Evolutionary conservation across 805 yeast species (phyloP).

Genomic region (Tetrapisispora fleetii): DNA sequence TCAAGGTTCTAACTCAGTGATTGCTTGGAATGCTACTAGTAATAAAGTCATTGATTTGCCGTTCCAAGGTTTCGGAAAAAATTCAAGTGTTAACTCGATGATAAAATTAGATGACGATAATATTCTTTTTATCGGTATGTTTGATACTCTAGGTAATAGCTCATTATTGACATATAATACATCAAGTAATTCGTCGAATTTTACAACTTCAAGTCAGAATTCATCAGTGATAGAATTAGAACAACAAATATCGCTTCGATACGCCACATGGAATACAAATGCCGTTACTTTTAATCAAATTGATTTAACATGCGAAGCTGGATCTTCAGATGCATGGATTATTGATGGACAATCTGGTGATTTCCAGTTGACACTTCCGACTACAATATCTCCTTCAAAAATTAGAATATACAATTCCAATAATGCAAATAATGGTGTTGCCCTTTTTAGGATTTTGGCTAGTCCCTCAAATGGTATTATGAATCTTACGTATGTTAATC

Average conservation of each 20-base stretch:
- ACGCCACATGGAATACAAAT: slow-evolving; percentile 43
- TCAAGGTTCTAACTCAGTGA: slow-evolving; percentile 35
- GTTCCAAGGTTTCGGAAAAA: slow-evolving; percentile 66
- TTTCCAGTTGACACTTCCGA: slow-evolving; percentile 53
- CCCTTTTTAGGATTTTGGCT: slow-evolving; percentile 63
- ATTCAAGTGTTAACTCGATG: slow-evolving; percentile 55
- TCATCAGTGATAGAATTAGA: slow-evolving; percentile 37
- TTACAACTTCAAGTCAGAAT: slow-evolving; percentile 23
- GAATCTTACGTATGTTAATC: slow-evolving; percentile 83
- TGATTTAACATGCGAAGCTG: slow-evolving; percentile 49
- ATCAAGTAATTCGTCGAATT: slow-evolving; percentile 27
- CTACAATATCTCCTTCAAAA: slow-evolving; percentile 53
- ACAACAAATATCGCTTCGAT: slow-evolving; percentile 49
- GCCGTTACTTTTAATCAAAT: slow-evolving; percentile 28
- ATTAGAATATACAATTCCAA: slow-evolving; percentile 59
- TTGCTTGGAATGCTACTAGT: slow-evolving; percentile 47
- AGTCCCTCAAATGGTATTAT: slow-evolving; percentile 79
- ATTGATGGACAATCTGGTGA: slow-evolving; percentile 45
- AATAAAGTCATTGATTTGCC: slow-evolving; percentile 40
- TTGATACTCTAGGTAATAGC: slow-evolving; percentile 49
- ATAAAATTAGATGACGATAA: slow-evolving; percentile 37
- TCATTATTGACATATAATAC: slow-evolving; percentile 24
- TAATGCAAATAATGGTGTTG: slow-evolving; percentile 35
- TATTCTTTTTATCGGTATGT: slow-evolving; percentile 73
- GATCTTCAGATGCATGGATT: slow-evolving; percentile 41